Conservation (phyloP, 2,329 filamentous ascomycete genomes). For the Ceratocystis variospora region DNA sequence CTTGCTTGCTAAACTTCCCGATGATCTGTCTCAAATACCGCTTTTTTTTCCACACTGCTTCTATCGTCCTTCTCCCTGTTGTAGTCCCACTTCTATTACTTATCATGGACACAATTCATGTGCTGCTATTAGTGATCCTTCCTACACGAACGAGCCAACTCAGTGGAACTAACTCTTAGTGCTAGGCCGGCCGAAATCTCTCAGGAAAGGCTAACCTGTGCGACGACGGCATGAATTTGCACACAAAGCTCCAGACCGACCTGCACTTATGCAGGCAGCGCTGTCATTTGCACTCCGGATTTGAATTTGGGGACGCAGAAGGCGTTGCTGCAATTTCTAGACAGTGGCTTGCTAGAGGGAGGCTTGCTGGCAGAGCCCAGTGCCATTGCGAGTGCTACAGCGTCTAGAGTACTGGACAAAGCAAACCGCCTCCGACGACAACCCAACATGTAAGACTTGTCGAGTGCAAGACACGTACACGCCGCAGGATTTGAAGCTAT, state of each 20-base stretch:
- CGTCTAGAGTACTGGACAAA: not conserved
- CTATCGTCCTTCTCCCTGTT: not conserved
- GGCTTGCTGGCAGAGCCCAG: no score
- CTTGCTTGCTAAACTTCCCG: not conserved
- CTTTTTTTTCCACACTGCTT: not conserved
- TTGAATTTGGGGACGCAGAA: not conserved
- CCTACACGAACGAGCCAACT: not conserved
- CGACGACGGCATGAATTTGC: not conserved
- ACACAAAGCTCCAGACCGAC: not conserved
- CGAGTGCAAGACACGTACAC: not conserved
- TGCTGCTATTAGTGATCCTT: slow-evolving; percentile 1
- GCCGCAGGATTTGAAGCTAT: not conserved
- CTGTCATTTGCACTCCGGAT: not conserved
- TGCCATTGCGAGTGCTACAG: not conserved
- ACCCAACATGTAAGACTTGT: not conserved
- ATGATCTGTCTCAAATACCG: not conserved
- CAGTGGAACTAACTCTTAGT: not conserved
- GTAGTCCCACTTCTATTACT: not conserved
- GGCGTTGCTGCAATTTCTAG: not conserved
- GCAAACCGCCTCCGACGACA: not conserved
- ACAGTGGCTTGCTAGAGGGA: no score
- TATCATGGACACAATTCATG: not conserved
- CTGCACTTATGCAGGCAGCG: not conserved
- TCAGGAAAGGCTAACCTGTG: not conserved
- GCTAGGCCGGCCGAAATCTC: not conserved